Base-by-base conservation (phyloP, 75 land plant genomes). In the Cupressus sempervirens region DNA sequence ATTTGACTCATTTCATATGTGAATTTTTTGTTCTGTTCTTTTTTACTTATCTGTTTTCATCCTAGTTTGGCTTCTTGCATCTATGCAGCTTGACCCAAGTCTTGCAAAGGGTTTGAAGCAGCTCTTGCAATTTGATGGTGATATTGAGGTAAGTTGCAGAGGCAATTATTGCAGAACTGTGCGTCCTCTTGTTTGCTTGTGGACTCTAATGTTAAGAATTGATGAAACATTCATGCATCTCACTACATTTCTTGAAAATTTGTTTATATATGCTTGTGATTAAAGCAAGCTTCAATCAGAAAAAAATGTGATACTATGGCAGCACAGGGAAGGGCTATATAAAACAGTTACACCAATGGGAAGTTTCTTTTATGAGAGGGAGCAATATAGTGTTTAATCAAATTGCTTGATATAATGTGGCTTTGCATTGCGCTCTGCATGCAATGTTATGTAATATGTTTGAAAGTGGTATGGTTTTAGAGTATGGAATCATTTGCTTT, bases 91-190 rank as follows among this genome's bases (percentile, higher is more conserved):
- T n/a, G 75, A 85, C 43, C 87, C 87, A 62, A 72, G 72, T 34
- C 87, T 86, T 58, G 86, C 79, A 34, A 86, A 84, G 41, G 87
- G 87, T 29, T 72, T 86, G 81, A 34, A 84, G 43, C 80, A 84
- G 29, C 87, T 86, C n/a, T 20, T 86, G 87, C 30, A 46, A 23
- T 86, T 85, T 72, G 73, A 58, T 40, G 87, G 87, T 38, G 86
- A 86, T 52, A 86, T 86, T 35, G 87, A 86, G 87, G 87, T 86
- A 84, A 43, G n/a, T n/a, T 79, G n/a, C 26, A n/a, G 48, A 79
- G 80, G n/a, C 45, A 40, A 40, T 77, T 77, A 23, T 16, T 77
- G 48, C 26, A 41, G 18, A 77, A 77, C n/a, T 41, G 23, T 77
- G 48, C 81, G 10, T 26, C 81, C 26, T 79, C 48, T 43, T 79